Evolutionary conservation across 768 basidiomycete species (phyloP).

Genomic region (Auriscalpium orientale): DNA sequence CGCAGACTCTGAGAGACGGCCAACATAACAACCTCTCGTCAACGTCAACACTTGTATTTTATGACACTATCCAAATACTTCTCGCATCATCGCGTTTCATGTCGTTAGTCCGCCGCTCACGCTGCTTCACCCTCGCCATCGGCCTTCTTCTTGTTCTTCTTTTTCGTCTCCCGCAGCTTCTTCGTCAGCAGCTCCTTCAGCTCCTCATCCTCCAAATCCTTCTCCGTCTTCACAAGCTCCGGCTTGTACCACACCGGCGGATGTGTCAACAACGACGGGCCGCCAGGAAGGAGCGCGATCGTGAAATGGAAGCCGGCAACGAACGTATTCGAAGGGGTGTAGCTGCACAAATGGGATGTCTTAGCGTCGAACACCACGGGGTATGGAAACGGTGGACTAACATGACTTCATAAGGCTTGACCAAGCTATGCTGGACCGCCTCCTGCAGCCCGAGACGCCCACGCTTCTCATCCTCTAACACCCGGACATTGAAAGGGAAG

Average conservation of each 20-base stretch:
- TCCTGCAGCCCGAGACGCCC: conserved; percentile 93
- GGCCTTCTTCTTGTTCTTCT: conserved; percentile 82
- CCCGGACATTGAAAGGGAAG: conserved; percentile 96
- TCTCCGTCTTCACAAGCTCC: conserved; percentile 84
- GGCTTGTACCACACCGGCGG: conserved; percentile 91
- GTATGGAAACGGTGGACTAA: conserved; percentile 32
- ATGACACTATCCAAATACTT: conserved; percentile 15
- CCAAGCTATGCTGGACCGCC: conserved; percentile 88
- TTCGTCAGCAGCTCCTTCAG: conserved; percentile 71
- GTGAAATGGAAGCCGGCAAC: conserved; percentile 98
- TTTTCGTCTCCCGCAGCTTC: conserved; percentile 83
- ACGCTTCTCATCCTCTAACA: conserved; percentile 92
- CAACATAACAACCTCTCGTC: conserved; percentile 5
- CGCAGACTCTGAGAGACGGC: conserved; percentile 42
- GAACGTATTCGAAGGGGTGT: conserved; percentile 74
- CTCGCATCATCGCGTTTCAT: conserved; percentile 16
- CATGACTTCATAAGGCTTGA: conserved; percentile 94
- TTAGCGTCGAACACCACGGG: no score
- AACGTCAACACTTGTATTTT: conserved; percentile 11
- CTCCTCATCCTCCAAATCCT: conserved; percentile 83
- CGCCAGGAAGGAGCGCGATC: conserved; percentile 83
- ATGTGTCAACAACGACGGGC: conserved; percentile 81
- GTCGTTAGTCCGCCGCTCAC: conserved; percentile 25
- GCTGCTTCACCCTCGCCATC: conserved; percentile 47
- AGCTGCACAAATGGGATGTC: conserved; percentile 31